Base-by-base conservation (phyloP, 352 stramenopile genomes). In the Phytophthora pinifolia region DNA sequence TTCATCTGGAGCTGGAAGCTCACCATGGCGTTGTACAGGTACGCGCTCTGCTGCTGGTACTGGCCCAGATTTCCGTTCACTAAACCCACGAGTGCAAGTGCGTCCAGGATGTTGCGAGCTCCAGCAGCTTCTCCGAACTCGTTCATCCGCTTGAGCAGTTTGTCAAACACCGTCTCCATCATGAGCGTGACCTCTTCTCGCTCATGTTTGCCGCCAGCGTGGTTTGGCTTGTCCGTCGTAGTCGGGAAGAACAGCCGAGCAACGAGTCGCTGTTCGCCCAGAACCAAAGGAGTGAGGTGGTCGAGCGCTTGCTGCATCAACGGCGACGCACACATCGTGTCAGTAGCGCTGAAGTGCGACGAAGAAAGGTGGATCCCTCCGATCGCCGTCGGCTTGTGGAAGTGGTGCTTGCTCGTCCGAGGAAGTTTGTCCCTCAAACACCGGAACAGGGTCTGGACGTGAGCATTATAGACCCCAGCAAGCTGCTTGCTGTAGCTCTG, bases 1-100 rank as follows among this genome's bases (percentile, higher is more conserved):
- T 92, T 92, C 69, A 90, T 76, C 46, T 89, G 77, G 4, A 92
- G 77, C 65, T 89, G 77, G 32, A 92, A 90, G 50, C 67, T 86
- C 9, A 89, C 72, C 54, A 90, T 78, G 10, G 74, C 55, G 50
- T 89, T 83, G 59, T 85, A 81, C 0, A 89, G 54, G 49, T 87
- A 90, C 43, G 80, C 70, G 31, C 77, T 87, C 34, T 85, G 71
- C 45, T 59, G 47, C 8, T 65, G 76, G 15, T 72, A 75, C 3
- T 39, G 54, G 8, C 76, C 72, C 0, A 89, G 61, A 27, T 81
- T 63, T 4, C 62, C 50, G 20, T 75, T 75, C 1, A 86, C 55
- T 2, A 87, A 53, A 32, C 86, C 79, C 20, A 88, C 77, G 5
- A 89, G 56, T 5, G 72, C 65, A 3, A 90, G 62, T 7, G 76